Evolutionary conservation across 306 rosid genomes (phyloP), one percentile per base, ranked within the genome.

Genomic region (Rosa multiflora): DNA sequence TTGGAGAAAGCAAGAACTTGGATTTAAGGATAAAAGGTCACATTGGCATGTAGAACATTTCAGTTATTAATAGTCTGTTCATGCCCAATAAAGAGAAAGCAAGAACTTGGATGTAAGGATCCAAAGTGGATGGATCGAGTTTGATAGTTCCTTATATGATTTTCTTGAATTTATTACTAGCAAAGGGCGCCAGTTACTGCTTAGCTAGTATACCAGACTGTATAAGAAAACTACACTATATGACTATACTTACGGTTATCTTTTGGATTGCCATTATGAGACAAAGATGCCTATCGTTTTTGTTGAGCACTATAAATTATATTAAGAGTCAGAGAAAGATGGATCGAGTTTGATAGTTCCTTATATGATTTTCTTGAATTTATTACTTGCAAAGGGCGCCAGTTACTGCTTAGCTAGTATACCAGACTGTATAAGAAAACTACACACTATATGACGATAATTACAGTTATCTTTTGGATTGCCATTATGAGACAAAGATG

Each of bases 31-130:
- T 69, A 3, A 53, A 42, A 39, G 21, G 48, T 69, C 73, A 69
- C 52, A 69, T 42, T 69, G 73, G 37, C 53, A 21, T 7, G 8
- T 67, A 21, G 8, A 67, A 17, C 47, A 39, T 40, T 66, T 40
- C 14, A 8, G 26, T 40, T 67, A 14, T 10, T 14, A 8, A 21
- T 69, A 1, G 18, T 69, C 18, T n/a, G 48, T n/a, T n/a, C 3
- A 11, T 43, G 15, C 18, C 37, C 4, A 46, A 11, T 53, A 69
- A 69, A n/a, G 17, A 43, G 29, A 40, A 40, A 39, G 23, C 26
- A 67, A 67, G 37, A 69, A 43, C 32, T 44, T n/a, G 73, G 73
- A 21, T 69, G 42, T 43, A 21, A 58, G 18, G 18, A 69, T 69
- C 4, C 73, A 42, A 67, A 43, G 29, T 69, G 73, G 32, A 69